Evolutionary conservation across 306 rosid genomes (phyloP), one percentile per base, ranked within the genome.

Genomic region (Pterocarpus santalinus): DNA sequence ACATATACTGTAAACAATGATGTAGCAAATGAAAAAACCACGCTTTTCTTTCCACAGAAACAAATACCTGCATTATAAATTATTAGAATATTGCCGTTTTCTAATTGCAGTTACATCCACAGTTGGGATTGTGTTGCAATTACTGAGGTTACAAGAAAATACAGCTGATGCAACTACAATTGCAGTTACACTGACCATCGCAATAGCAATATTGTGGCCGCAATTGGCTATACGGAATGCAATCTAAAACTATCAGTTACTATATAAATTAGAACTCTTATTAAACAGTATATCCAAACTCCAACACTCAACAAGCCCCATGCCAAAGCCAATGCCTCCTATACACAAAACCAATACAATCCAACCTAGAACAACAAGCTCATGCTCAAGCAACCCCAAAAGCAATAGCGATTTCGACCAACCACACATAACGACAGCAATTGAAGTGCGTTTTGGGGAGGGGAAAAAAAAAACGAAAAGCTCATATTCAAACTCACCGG

Each of bases 401-500:
- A 72, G 47, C 41, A 39, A 22, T 9, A 46, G 36, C 5, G 32
- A 44, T 14, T 36, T 6, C 36, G 70, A 46, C 2, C 16, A 33
- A 44, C 9, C 41, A 6, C 44, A 1, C 1, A 33, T 44, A 69
- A 55, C 5, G 8, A 6, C 67, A 39, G 33, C 28, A 52, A 64
- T 32, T 33, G 14, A 73, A 33, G 55, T 16, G 62, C n/a, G 8
- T 47, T 41, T 32, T 5, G 43, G 49, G 63, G 0, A 2, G 5
- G 10, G 15, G 13, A 51, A 51, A 71, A 57, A 32, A 64, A n/a
- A 3, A 1, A 28, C 4, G 4, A 11, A 7, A 75, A 43, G n/a
- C 15, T 4, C 34, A 9, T 15, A 71, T 36, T 28, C 65, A 35
- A 55, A 73, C 88, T 65, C 47, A 95, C 97, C 98, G 7, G 97